phyloP scores from a whole-genome alignment of 192 early-diverging fungal species.

The Martensiomyces pterosporus region DNA sequence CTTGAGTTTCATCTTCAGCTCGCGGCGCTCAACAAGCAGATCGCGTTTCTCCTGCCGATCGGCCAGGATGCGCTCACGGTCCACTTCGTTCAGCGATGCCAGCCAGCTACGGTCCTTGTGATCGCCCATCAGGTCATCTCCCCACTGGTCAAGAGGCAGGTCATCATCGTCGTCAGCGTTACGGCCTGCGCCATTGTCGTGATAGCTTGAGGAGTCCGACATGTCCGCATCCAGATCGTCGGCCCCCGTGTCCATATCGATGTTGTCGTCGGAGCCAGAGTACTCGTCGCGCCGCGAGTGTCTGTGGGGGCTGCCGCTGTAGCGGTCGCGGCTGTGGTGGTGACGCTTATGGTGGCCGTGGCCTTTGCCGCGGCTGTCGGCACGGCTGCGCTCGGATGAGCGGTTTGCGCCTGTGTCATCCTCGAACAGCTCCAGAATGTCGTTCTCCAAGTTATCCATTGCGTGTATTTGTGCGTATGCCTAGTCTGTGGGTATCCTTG shows the following conservation, averaged over 20 bases:
- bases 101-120: slow-evolving; percentile 60
- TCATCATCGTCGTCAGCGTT: slow-evolving; percentile 53
- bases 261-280: slow-evolving; percentile 26
- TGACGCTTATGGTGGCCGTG: slow-evolving; percentile 12
- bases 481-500: too few species aligned
- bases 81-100: slow-evolving; percentile 63
- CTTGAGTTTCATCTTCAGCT: slow-evolving; percentile 39
- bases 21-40: slow-evolving; percentile 36
- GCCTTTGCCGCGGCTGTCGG: slow-evolving; percentile 15
- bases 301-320: slow-evolving; percentile 17
- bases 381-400: slow-evolving; percentile 21
- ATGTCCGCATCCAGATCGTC: not conserved
- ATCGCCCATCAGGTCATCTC: slow-evolving; percentile 69
- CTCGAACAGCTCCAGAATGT: slow-evolving; percentile 47
- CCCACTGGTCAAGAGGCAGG: slow-evolving; percentile 65
- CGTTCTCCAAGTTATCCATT: slow-evolving; percentile 43
- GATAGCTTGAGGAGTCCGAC: slow-evolving; percentile 34
- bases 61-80: slow-evolving; percentile 70
- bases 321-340: slow-evolving; percentile 22
- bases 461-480: too few species aligned
- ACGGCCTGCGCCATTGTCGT: slow-evolving; percentile 41
- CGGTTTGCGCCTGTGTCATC: slow-evolving; percentile 15
- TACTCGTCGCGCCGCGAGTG: slow-evolving; percentile 23
- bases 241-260: slow-evolving; percentile 32
- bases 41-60: slow-evolving; percentile 67